Evolutionary conservation across 345 rosid genomes (phyloP), one percentile per base, ranked within the genome.

Genomic region (Syzygium aromaticum): DNA sequence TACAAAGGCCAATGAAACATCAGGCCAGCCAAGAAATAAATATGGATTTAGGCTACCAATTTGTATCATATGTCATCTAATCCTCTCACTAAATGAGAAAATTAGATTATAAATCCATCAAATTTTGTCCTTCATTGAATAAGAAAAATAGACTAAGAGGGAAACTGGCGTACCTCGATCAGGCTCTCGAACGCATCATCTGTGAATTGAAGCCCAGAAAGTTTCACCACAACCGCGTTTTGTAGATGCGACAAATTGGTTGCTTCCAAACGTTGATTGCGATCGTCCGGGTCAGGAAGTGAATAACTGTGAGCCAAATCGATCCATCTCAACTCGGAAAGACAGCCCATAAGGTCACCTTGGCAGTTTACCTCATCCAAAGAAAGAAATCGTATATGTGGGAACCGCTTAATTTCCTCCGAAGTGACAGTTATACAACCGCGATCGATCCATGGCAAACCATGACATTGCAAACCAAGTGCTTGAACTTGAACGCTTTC

Each of bases 301-400:
- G 3, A 3, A 2, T n/a, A 1, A 6, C 0, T 19, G 2, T n/a
- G 2, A 8, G 9, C 25, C 0, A 3, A 23, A 9, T 56, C 43
- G 6, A 56, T 56, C 73, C 33, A n/a, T 61, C n/a, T 61, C 73
- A 61, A n/a, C 73, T 61, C 14, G 19, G 73, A 7, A 61, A n/a
- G 73, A 61, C 11, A 63, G 5, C 77, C 40, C 21, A 0, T 28
- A 9, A 63, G 28, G 38, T 28, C 10, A 15, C 5, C 77, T 63
- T 13, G 9, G 0, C 19, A 63, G 2, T 14, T 16, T 63, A 63
- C 40, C 0, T 63, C 5, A 28, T 6, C 21, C 77, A 63, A 7
- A 63, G 77, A 28, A 63, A 63, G 77, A 28, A 63, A 63, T 19
- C 14, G 30, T 4, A 63, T 19, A 63, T 0, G 10, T 28, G 77